These are phyloP conservation scores for Xylariaceae sp. DNA, from an alignment of 2,329 filamentous ascomycete genomes.

Conservation along the genomic window DNA sequence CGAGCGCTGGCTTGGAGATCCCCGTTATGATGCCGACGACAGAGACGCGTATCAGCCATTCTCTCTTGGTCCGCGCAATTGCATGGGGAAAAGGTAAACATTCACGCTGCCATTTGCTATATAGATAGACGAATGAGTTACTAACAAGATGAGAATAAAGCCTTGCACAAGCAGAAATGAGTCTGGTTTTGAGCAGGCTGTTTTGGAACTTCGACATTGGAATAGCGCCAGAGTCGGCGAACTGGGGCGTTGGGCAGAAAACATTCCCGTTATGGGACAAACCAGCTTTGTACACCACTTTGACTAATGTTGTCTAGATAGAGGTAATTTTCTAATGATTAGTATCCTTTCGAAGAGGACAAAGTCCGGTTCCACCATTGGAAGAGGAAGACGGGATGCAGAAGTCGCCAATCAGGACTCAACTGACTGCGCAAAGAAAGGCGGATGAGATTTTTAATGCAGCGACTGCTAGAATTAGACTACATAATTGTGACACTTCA, in stretches of 20 bases:
- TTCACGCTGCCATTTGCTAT: too few species aligned
- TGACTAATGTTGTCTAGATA: too few species aligned
- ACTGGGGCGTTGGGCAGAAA: neutral
- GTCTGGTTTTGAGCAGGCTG: slow-evolving; percentile 1
- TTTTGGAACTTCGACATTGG: slow-evolving; percentile 4
- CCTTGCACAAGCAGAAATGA: neutral
- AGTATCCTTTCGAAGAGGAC: too few species aligned
- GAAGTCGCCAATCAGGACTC: too few species aligned
- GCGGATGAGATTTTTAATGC: too few species aligned
- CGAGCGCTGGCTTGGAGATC: neutral
- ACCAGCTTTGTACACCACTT: neutral
- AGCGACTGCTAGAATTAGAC: too few species aligned
- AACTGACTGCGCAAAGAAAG: too few species aligned
- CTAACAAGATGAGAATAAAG: neutral
- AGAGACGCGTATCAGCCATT: neutral
- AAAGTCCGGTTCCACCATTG: too few species aligned
- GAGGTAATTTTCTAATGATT: too few species aligned
- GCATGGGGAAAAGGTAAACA: neutral
- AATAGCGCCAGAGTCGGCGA: neutral
- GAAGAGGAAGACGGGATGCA: too few species aligned
- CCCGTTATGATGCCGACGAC: neutral
- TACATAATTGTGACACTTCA: too few species aligned
- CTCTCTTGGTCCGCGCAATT: neutral
- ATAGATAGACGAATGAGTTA: too few species aligned
- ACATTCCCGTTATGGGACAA: neutral